phyloP scores from a whole-genome alignment of 371 early-diverging fungal genomes.

The Mucor ambiguus region DNA sequence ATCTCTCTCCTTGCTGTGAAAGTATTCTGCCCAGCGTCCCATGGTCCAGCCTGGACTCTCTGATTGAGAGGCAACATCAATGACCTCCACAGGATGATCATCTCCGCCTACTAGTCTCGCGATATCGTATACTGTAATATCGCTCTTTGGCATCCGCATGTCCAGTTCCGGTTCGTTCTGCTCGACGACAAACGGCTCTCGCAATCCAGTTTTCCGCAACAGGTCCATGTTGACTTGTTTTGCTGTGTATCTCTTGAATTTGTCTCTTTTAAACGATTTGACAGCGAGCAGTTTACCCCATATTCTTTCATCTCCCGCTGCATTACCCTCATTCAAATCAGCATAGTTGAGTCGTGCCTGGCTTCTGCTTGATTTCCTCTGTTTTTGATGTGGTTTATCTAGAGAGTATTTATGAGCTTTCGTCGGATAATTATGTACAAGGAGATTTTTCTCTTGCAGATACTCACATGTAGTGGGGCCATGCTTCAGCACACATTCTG shows the following conservation, averaged over 20 bases:
- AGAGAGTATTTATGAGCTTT: not conserved
- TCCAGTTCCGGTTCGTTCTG: constrained; percentile 62
- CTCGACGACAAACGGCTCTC: constrained; percentile 66
- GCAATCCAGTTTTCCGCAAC: constrained; percentile 57
- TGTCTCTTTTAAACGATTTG: constrained; percentile 58
- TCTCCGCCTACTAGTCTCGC: constrained; percentile 65
- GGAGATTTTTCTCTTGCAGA: constrained; percentile 23
- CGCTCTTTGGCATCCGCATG: constrained; percentile 77
- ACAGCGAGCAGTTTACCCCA: constrained; percentile 63
- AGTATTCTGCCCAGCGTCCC: constrained; percentile 84
- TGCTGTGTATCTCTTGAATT: constrained; percentile 60
- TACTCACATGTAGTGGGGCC: constrained; percentile 68
- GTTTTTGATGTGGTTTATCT: constrained; percentile 17
- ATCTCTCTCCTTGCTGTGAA: constrained; percentile 60
- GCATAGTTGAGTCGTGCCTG: constrained; percentile 68
- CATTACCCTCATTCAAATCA: constrained; percentile 69
- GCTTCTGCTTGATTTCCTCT: constrained; percentile 63
- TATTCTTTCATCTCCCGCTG: constrained; percentile 62
- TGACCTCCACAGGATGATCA: constrained; percentile 69
- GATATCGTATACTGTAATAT: constrained; percentile 69
- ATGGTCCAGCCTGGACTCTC: constrained; percentile 78
- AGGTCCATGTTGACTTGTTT: constrained; percentile 57
- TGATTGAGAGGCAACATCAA: constrained; percentile 83
- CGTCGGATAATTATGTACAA: not conserved
- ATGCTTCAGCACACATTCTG: constrained; percentile 50